phyloP scores from a whole-genome alignment of 768 basidiomycete species.

The Lyophyllum shimeji region DNA sequence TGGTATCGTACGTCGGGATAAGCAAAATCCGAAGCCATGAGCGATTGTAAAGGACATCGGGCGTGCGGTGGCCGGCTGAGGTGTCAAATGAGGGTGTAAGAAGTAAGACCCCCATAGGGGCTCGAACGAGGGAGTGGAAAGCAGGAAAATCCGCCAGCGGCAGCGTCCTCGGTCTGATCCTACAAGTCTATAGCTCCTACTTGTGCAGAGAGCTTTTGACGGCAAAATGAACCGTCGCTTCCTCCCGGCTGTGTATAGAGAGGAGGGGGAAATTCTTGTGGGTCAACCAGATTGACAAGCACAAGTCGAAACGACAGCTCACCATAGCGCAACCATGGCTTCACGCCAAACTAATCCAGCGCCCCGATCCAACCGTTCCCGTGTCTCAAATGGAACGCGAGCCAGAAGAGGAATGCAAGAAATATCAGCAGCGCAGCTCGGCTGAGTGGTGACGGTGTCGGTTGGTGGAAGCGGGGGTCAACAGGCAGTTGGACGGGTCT shows the following conservation, averaged over 20 bases:
- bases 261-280: too few species aligned
- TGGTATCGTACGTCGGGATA: background rate
- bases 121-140: background rate
- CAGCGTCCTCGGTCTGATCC: background rate
- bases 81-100: background rate
- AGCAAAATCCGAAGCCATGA: background rate
- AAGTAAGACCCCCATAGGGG: background rate
- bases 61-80: background rate
- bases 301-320: background rate
- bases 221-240: too few species aligned
- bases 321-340: background rate
- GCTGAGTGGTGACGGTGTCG: constrained; percentile 14
- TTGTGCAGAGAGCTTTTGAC: too few species aligned
- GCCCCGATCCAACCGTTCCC: constrained; percentile 14
- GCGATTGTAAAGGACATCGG: background rate
- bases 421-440: constrained; percentile 16
- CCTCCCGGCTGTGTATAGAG: too few species aligned
- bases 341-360: background rate
- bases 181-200: background rate
- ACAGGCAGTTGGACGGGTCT: constrained; percentile 9
- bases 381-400: constrained; percentile 19
- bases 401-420: constrained; percentile 13
- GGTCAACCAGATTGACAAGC: background rate
- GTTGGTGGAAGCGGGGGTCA: constrained; percentile 16
- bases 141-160: background rate